Evolutionary conservation across 768 basidiomycete species (phyloP).

Genomic region (Mycena vitilis): DNA sequence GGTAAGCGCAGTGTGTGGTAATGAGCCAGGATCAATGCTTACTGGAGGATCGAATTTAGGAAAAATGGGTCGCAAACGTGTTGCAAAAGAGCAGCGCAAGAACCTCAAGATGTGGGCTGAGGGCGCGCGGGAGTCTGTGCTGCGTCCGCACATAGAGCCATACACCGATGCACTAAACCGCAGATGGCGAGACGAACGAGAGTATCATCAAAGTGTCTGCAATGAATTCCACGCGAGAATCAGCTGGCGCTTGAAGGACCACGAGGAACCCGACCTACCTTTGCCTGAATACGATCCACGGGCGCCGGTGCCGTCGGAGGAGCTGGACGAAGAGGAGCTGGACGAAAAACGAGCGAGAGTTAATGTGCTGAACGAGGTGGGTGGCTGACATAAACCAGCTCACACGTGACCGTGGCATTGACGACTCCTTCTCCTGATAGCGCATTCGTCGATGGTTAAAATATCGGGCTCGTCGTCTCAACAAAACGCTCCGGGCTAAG

Average conservation of each 20-base stretch:
- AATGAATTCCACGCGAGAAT: conserved; percentile 9
- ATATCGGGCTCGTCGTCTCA: background rate
- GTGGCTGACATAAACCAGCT: background rate
- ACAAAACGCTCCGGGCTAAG: background rate
- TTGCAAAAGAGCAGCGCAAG: background rate
- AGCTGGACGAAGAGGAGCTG: background rate
- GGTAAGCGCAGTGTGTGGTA: too few species aligned
- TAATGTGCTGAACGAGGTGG: background rate
- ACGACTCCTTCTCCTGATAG: background rate
- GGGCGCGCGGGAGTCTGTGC: conserved; percentile 1
- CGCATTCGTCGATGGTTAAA: background rate
- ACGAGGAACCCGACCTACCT: conserved; percentile 13
- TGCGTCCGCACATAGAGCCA: background rate
- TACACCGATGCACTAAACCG: background rate
- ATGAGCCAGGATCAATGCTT: too few species aligned
- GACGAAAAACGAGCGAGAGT: background rate
- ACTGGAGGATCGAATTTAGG: too few species aligned
- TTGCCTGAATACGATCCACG: background rate
- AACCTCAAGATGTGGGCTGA: background rate
- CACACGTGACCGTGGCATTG: background rate
- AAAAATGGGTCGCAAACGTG: background rate
- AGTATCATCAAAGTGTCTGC: background rate
- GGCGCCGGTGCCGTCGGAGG: background rate
- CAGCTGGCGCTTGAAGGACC: conserved; percentile 11
- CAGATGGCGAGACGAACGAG: conserved; percentile 1